Evolutionary conservation across 1,139 yeast genomes (phyloP), one percentile per base, ranked within the genome.

Genomic region (Kodamaea plutei): DNA sequence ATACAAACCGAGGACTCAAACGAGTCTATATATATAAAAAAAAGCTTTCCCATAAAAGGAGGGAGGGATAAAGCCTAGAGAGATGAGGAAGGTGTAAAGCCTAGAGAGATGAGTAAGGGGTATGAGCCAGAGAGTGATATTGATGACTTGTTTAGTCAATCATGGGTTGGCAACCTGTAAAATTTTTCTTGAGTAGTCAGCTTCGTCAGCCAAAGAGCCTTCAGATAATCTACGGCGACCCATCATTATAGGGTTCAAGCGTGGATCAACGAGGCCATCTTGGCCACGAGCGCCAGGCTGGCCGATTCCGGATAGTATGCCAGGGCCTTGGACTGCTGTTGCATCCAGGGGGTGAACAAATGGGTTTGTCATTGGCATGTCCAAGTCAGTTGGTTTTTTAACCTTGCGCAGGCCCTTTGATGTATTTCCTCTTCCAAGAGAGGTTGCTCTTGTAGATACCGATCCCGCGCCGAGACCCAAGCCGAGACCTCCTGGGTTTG

Each of bases 121-220:
- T n/a, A n/a, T n/a, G n/a, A n/a, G n/a, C n/a, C n/a, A n/a, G n/a
- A n/a, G n/a, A 17, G 9, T 17, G 20, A 7, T 7, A 17, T 17
- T 9, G 20, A 17, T 17, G 20, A 17, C 20, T 7, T 7, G 9
- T 12, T 13, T 8, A 14, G 17, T 15, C 13, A 18, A 23, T 28
- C 25, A 34, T 11, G 89, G 88, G 48, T 82, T 83, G 26, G 88
- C 82, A 15, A 83, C 89, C 39, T 80, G 77, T 34, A 83, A 61
- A 19, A 81, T 76, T 56, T 82, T 81, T 44, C 88, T 67, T 29
- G 82, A 71, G 56, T 82, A 82, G 52, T 83, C 91, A 8, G 84
- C 73, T 41, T 82, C 88, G 52, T 83, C 93, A 9, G 87, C 89
- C 39, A 83, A 64, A 15, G 84, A 73, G 9, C 88, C 89, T 48